Evolutionary conservation across 2,329 filamentous ascomycete species (phyloP), one percentile per base, ranked within the genome.

Genomic region (Coniochaeta ligniaria): DNA sequence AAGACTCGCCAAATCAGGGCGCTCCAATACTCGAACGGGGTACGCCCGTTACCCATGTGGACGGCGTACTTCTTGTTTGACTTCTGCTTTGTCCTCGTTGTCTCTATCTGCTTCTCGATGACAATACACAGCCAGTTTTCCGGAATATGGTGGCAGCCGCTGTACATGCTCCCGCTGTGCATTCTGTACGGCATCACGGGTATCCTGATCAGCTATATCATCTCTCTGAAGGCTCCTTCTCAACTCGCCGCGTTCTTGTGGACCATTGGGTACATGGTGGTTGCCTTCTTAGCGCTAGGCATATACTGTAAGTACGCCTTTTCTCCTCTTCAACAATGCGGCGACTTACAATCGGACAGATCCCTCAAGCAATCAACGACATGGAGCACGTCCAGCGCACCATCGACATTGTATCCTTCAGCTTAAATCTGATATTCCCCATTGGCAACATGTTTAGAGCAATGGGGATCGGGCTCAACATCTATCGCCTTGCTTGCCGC

Each of bases 11-110:
- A 86, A 60, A 83, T 90, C 24, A 76, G 86, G 60, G 83, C 84
- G 17, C 73, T 90, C 31, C 85, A 89, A 69, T 90, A 88, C 73
- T 88, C 84, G 64, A 90, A 90, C 66, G 87, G 87, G 33, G 84
- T 89, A 36, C 76, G 85, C 31, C 80, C 83, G 3, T 75, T 83
- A 5, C 84, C 86, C 1, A 71, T 89, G 2, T 88, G 87, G 84
- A 71, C 85, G 8, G 85, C 87, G 2, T 88, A 90, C 67, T 78
- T 83, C 9, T 66, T 78, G 6, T 89, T 89, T 69, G 87, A 90
- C 71, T 83, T 86, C 63, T 68, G 80, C 35, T 83, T 88, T 61
- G 81, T 88, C 2, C 61, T 88, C 20, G 54, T 67, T 31, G 63
- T 74, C 41, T 64, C 68, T 17, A 63, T 69, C 17, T 65, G 80